These are phyloP conservation scores for Candida schatavii DNA, from an alignment of 805 yeast genomes.

Conservation along the genomic window DNA sequence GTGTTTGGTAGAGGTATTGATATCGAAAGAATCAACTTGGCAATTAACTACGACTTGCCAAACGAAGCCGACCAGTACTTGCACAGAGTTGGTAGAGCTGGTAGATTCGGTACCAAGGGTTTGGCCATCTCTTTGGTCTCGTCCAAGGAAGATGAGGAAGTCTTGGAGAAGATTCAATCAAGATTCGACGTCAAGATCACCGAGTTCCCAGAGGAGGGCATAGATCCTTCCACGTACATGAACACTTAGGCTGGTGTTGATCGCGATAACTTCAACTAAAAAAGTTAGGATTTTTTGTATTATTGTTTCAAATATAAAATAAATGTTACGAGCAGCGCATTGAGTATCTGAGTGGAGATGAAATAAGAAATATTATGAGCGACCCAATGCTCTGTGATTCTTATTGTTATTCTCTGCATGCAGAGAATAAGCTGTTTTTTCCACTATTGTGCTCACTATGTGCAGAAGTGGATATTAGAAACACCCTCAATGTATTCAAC, in stretches of 20 bases:
- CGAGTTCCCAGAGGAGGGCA: constrained; percentile 96
- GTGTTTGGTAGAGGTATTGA: constrained; percentile 99
- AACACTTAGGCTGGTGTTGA: constrained; percentile 57
- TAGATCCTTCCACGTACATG: constrained; percentile 97
- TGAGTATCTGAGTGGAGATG: no score
- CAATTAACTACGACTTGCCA: constrained; percentile 96
- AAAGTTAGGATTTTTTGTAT: not conserved
- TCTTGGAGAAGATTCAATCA: constrained; percentile 88
- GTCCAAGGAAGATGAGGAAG: constrained; percentile 82
- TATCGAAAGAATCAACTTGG: constrained; percentile 96
- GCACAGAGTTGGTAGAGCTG: constrained; percentile 99
- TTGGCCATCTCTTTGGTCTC: constrained; percentile 89
- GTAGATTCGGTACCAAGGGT: constrained; percentile 99
- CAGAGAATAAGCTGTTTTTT: no score
- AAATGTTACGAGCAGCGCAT: no score
- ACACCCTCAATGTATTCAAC: no score
- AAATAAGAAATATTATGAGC: no score
- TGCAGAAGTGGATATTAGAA: no score
- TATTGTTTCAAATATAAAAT: not conserved
- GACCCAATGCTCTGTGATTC: no score
- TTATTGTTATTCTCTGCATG: no score
- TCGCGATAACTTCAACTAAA: not conserved
- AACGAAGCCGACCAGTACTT: constrained; percentile 95
- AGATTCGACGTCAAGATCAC: constrained; percentile 95
- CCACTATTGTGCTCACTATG: no score